Evolutionary conservation across 2,329 filamentous ascomycete genomes (phyloP).

Genomic region (Mollisia scopiformis): DNA sequence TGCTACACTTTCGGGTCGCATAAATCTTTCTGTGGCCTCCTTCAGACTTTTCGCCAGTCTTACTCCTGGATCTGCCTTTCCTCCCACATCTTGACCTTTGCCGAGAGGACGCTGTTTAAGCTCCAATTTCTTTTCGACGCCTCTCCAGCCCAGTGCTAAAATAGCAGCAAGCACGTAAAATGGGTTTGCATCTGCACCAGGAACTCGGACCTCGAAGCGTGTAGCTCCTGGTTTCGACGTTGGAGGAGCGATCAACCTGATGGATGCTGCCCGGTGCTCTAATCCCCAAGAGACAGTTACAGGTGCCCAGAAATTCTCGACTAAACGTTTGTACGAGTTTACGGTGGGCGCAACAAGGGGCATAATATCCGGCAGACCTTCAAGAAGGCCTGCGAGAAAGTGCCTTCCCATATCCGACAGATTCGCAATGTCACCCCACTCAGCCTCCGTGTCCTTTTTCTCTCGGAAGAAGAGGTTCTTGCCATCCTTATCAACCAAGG

Average conservation of each 20-base stretch:
- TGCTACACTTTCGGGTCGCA: slow-evolving; percentile 79
- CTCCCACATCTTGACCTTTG: slow-evolving; percentile 81
- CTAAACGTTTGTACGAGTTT: slow-evolving; percentile 97
- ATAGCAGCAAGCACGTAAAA: slow-evolving; percentile 86
- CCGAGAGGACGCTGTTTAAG: slow-evolving; percentile 82
- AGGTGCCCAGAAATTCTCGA: slow-evolving; percentile 99
- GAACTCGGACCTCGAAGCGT: slow-evolving; percentile 88
- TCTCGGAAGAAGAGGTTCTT: slow-evolving; percentile 84
- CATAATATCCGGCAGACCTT: slow-evolving; percentile 93
- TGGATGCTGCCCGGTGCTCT: slow-evolving; percentile 90
- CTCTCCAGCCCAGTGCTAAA: slow-evolving; percentile 85
- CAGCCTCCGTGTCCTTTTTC: slow-evolving; percentile 68
- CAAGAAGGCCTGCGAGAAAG: slow-evolving; percentile 88
- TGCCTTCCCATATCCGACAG: slow-evolving; percentile 89
- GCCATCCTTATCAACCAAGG: slow-evolving; percentile 77
- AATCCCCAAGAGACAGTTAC: slow-evolving; percentile 97
- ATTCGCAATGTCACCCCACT: slow-evolving; percentile 74
- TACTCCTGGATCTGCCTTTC: slow-evolving; percentile 69
- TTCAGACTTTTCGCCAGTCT: slow-evolving; percentile 82
- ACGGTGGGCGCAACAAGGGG: slow-evolving; percentile 91
- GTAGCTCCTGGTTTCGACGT: slow-evolving; percentile 84
- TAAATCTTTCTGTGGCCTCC: slow-evolving; percentile 82
- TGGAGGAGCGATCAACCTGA: slow-evolving; percentile 87
- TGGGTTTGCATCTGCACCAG: slow-evolving; percentile 92
- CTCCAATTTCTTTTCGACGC: slow-evolving; percentile 88